Conservation (phyloP, 148 eudicot genomes). For the Polygonum maritimum region DNA sequence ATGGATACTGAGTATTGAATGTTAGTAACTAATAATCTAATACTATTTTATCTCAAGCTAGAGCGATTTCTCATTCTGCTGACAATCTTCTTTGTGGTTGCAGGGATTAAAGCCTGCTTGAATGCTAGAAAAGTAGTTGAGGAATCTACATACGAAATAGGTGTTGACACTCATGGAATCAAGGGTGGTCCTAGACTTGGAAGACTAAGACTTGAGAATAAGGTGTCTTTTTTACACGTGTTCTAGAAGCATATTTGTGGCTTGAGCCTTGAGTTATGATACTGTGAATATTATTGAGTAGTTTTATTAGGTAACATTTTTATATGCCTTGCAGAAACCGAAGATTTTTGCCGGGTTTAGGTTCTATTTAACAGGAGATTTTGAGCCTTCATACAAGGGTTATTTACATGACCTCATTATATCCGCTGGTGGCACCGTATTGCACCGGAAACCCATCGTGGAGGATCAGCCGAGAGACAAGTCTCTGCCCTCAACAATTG, state of each 20-base stretch:
- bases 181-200: constrained; percentile 75
- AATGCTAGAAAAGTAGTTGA: constrained; percentile 48
- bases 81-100: constrained; percentile 12
- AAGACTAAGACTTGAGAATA: constrained; percentile 56
- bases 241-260: not conserved
- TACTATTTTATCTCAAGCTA: not conserved
- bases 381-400: constrained; percentile 55
- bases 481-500: constrained; percentile 19
- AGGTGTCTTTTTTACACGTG: constrained; percentile 31
- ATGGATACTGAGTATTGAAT: constrained; percentile 67
- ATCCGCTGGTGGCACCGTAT: constrained; percentile 71
- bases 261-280: not conserved
- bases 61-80: not conserved
- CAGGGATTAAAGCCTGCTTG: constrained; percentile 86
- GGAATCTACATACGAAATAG: constrained; percentile 66
- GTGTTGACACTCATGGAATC: constrained; percentile 67
- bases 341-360: constrained; percentile 63
- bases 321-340: constrained; percentile 52
- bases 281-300: not conserved
- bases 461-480: constrained; percentile 14
- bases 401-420: constrained; percentile 73
- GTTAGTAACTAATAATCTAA: constrained; percentile 30
- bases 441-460: constrained; percentile 73
- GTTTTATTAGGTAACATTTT: not conserved
- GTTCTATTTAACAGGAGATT: constrained; percentile 71